Base-by-base conservation (phyloP, 345 rosid species). In the Rhizophora mangle region DNA sequence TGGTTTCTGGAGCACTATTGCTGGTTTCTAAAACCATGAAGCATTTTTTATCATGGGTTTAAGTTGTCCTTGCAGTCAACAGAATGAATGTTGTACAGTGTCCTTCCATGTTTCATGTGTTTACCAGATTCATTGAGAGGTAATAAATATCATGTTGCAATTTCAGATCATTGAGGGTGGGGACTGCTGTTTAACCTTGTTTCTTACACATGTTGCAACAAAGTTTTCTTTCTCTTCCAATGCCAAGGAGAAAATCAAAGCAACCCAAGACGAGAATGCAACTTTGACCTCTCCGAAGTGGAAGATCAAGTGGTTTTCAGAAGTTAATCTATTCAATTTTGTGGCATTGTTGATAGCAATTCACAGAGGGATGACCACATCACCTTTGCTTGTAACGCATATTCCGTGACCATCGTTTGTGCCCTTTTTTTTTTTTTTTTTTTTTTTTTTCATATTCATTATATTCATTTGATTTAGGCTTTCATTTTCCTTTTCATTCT, bases 281-380 rank as follows among this genome's bases (percentile, higher is more conserved):
- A 43, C 32, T 47, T 54, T 78, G 32, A 64, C 80, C 62, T 59
- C 61, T 74, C 62, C 69, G 62, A 83, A 66, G 36, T 88, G 98
- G 96, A 91, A 85, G 77, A 75, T 91, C 57, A 88, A 83, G 79
- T 85, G 95, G 86, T 83, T 71, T 74, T 88, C 90, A 1, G 77
- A 76, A 56, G 82, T 77, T 10, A 75, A 85, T 73, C 72, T 84
- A 43, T 68, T 65, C 60, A 88, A 89, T 68, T 88, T 94, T 64
- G 89, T 83, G 76, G 80, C 88, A 53, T 71, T 91, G 68, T 49
- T 94, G 74, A 89, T 85, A 79, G 95, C 91, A 72, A 85, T 89
- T 73, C 95, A 87, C 69, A 74, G 84, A 6, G 84, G 76, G 73
- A 74, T 72, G 19, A 62, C 72, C 0, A 34, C 69, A 7, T 65